phyloP scores from a whole-genome alignment of 495 filamentous ascomycete species.

The Talaromyces thailandensis region DNA sequence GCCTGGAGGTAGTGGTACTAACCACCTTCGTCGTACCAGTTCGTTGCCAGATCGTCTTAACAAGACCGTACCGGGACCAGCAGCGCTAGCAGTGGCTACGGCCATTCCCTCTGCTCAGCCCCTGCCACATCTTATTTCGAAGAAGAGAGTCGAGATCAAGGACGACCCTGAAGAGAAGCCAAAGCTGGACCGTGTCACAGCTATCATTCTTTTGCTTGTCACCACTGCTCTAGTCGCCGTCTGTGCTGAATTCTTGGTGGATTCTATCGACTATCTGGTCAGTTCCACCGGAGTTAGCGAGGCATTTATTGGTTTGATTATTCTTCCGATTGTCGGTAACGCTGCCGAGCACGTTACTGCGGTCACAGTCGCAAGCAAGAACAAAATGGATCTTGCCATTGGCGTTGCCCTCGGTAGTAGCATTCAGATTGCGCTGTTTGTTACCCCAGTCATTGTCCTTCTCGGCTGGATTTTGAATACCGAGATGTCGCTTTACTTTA shows the following conservation, averaged over 20 bases:
- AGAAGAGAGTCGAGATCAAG: constrained; percentile 10
- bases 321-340: constrained; percentile 85
- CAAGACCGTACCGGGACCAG: not conserved
- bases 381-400: constrained; percentile 94
- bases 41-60: constrained; percentile 52
- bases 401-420: constrained; percentile 81
- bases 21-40: constrained; percentile 62
- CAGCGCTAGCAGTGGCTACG: constrained; percentile 18
- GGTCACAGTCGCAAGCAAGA: constrained; percentile 80
- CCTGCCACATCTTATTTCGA: constrained; percentile 8
- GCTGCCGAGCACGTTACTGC: constrained; percentile 90
- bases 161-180: constrained; percentile 34
- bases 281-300: constrained; percentile 54
- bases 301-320: constrained; percentile 81
- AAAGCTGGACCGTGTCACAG: constrained; percentile 63
- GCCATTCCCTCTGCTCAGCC: constrained; percentile 9
- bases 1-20: constrained; percentile 34
- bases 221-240: constrained; percentile 74
- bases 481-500: constrained; percentile 85
- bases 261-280: constrained; percentile 67
- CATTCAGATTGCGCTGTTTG: constrained; percentile 80
- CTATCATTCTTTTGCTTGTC: constrained; percentile 62
- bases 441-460: constrained; percentile 81
- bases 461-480: constrained; percentile 80
- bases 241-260: constrained; percentile 83